Evolutionary conservation across 2,329 filamentous ascomycete genomes (phyloP).

Genomic region (Truncatella angustata): DNA sequence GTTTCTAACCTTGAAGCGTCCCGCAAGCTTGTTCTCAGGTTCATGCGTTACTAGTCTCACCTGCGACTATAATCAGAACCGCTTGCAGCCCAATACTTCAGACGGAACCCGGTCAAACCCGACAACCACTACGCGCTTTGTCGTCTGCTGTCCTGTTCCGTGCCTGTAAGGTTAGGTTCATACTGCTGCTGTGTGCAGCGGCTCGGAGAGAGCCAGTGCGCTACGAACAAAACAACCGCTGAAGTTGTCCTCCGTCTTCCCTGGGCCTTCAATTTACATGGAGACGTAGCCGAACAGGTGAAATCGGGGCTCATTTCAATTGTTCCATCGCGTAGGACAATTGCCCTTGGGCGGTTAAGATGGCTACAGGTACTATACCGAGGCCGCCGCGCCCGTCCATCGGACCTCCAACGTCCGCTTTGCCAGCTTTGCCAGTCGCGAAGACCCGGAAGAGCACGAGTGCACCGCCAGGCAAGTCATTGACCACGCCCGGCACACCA

Average conservation of each 20-base stretch:
- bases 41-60: slow-evolving; percentile 2
- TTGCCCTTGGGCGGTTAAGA: slow-evolving; percentile 22
- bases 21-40: not conserved
- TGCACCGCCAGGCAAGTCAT: slow-evolving; percentile 40
- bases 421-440: slow-evolving; percentile 71
- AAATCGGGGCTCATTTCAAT: not conserved
- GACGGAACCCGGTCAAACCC: not conserved
- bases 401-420: slow-evolving; percentile 67
- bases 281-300: not conserved
- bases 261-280: not conserved
- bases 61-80: not conserved
- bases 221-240: too few relatives aligned
- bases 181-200: not conserved
- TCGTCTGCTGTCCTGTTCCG: not conserved
- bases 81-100: not conserved
- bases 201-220: not conserved
- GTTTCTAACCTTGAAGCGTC: not conserved
- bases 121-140: not conserved
- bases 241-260: not conserved
- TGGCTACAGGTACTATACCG: slow-evolving; percentile 60
- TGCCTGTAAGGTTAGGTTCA: not conserved
- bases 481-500: slow-evolving; percentile 50
- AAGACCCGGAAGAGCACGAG: slow-evolving; percentile 70
- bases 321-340: not conserved
- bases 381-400: slow-evolving; percentile 65